Percentiles rank a stretch among this genome's conserved stretches.
Evolutionary conservation across 805 yeast genomes (phyloP).

Genomic region (Candida ponderosae): DNA sequence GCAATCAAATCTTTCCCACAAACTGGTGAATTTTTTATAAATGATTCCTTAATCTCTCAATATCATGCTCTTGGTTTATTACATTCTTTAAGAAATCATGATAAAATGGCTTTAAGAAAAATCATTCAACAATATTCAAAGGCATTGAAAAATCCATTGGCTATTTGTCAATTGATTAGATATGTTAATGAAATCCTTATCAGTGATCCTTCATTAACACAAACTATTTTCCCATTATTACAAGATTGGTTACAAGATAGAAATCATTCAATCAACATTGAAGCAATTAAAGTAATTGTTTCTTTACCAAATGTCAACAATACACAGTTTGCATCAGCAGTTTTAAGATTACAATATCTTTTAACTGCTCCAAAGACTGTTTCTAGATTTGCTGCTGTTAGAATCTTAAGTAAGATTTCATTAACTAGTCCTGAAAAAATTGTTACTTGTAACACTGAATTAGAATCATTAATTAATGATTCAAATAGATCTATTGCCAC

Average conservation of each 20-base stretch:
- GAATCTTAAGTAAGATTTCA: constrained; percentile 82
- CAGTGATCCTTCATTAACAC: constrained; percentile 59
- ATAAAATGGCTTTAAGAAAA: constrained; percentile 88
- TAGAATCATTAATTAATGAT: constrained; percentile 83
- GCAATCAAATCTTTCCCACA: constrained; percentile 37
- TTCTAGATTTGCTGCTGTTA: constrained; percentile 87
- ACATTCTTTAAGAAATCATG: constrained; percentile 82
- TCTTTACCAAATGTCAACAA: constrained; percentile 37
- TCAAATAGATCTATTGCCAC: constrained; percentile 89
- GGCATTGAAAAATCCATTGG: constrained; percentile 69
- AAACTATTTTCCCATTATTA: constrained; percentile 56
- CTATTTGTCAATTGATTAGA: constrained; percentile 79
- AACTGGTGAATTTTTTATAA: constrained; percentile 40
- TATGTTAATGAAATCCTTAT: constrained; percentile 63
- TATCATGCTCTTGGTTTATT: constrained; percentile 92
- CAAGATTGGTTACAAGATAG: constrained; percentile 68
- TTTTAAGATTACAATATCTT: constrained; percentile 66
- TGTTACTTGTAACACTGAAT: constrained; percentile 72
- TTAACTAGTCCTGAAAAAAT: constrained; percentile 72
- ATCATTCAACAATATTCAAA: constrained; percentile 71
- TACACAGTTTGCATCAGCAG: constrained; percentile 62
- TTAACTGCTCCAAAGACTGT: constrained; percentile 84
- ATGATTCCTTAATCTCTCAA: constrained; percentile 78
- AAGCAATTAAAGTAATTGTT: constrained; percentile 62
- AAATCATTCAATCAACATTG: constrained; percentile 85